A percentile compares a stretch with the other conserved stretches of the same genome.
phyloP scores from a whole-genome alignment of 108 stramenopile genomes.

The Asterionellopsis glacialis region DNA sequence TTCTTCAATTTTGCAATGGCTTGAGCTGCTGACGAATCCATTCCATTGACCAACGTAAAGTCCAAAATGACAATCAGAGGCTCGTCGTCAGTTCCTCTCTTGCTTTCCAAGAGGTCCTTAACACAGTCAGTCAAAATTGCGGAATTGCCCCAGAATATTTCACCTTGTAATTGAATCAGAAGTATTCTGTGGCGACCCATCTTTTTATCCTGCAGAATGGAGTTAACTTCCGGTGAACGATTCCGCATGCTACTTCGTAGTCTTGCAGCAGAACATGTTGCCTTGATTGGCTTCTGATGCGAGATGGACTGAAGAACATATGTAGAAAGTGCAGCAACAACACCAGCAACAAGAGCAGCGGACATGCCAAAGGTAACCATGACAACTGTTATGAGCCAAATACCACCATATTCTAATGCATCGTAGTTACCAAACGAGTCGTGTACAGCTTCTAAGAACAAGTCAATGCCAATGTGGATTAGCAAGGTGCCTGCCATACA shows the following conservation, averaged over 20 bases:
- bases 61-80: constrained; percentile 59
- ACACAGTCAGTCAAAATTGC: constrained; percentile 44
- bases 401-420: constrained; percentile 45
- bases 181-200: constrained; percentile 47
- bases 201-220: constrained; percentile 39
- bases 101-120: constrained; percentile 24
- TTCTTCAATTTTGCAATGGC: constrained; percentile 57
- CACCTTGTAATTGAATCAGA: constrained; percentile 62
- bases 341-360: constrained; percentile 61
- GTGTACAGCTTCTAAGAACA: constrained; percentile 70
- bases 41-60: constrained; percentile 55
- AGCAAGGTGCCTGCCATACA: constrained; percentile 85
- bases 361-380: constrained; percentile 72
- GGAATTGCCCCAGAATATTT: constrained; percentile 51
- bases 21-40: constrained; percentile 70
- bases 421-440: constrained; percentile 41
- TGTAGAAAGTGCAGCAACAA: constrained; percentile 49
- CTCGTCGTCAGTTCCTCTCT: constrained; percentile 10
- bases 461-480: constrained; percentile 79
- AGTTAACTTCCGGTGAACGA: constrained; percentile 27
- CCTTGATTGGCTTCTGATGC: constrained; percentile 55
- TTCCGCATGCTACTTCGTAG: constrained; percentile 50
- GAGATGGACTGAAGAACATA: constrained; percentile 53
- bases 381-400: constrained; percentile 61
- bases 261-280: constrained; percentile 61